These are phyloP conservation scores for Colletotrichum horii DNA, from an alignment of 2,329 filamentous ascomycete genomes.

Conservation along the genomic window DNA sequence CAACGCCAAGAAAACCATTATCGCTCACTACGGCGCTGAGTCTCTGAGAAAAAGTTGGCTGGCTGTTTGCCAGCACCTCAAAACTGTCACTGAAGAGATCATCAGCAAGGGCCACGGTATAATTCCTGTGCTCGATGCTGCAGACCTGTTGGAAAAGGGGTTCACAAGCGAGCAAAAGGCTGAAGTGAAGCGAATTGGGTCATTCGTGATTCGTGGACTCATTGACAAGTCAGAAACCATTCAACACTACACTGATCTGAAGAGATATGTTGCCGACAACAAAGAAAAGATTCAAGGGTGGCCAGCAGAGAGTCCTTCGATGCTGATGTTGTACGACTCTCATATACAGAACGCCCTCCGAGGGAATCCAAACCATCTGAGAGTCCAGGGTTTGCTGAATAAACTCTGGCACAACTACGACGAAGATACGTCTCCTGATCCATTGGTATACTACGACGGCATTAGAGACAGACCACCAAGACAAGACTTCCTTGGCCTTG, in stretches of 20 bases:
- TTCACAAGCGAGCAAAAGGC: conserved; percentile 25
- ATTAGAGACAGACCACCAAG: conserved; percentile 41
- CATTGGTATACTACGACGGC: conserved; percentile 43
- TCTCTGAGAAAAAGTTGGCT: conserved; percentile 41
- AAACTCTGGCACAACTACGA: conserved; percentile 40
- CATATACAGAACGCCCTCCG: conserved; percentile 42
- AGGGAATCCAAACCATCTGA: conserved; percentile 40
- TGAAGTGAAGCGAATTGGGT: conserved; percentile 30
- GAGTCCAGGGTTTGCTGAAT: conserved; percentile 40
- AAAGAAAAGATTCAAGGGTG: conserved; percentile 34
- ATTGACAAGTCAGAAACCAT: conserved; percentile 26
- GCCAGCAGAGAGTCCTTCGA: conserved; percentile 40
- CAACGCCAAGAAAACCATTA: conserved; percentile 36
- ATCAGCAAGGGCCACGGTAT: conserved; percentile 32
- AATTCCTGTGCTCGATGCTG: conserved; percentile 37
- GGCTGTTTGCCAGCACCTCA: conserved; percentile 39
- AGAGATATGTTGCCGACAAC: conserved; percentile 38
- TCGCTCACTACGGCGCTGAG: conserved; percentile 39
- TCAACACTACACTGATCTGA: conserved; percentile 32
- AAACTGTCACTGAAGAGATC: conserved; percentile 40
- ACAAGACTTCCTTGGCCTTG: conserved; percentile 42
- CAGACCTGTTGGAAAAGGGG: conserved; percentile 28
- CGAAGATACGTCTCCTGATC: conserved; percentile 33
- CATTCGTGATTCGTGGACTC: conserved; percentile 26
- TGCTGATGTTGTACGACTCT: conserved; percentile 43